A percentile compares a stretch with the other conserved stretches of the same genome.
Conservation (phyloP, 169 alveolate species). For the Eimeria falciformis region DNA sequence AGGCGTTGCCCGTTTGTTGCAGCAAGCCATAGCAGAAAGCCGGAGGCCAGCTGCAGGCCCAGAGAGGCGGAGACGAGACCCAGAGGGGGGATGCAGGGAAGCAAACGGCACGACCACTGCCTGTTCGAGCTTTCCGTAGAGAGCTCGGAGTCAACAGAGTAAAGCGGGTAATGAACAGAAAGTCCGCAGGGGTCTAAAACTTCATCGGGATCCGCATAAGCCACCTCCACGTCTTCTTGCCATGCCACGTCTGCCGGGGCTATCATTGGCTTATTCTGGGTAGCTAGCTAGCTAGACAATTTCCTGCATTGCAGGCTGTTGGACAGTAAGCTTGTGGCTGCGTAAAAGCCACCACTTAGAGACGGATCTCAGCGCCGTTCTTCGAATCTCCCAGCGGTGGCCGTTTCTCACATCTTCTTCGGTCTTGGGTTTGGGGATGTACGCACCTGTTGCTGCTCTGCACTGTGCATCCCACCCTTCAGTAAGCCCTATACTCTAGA, state of each 20-base stretch:
- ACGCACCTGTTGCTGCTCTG: no score
- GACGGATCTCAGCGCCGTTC: no score
- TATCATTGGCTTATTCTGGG: no score
- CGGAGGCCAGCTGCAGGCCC: constrained; percentile 57
- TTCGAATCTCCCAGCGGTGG: no score
- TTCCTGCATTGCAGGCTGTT: no score
- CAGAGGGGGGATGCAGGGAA: constrained; percentile 61
- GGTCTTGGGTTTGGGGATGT: no score
- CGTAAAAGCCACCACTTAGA: no score
- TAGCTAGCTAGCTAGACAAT: no score
- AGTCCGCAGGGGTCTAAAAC: constrained; percentile 50
- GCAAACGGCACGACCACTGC: constrained; percentile 66
- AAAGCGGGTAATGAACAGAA: constrained; percentile 37
- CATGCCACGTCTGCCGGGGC: constrained; percentile 49
- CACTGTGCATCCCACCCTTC: no score
- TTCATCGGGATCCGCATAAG: constrained; percentile 67
- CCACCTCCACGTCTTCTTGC: constrained; percentile 54
- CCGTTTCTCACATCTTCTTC: no score
- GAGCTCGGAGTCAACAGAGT: constrained; percentile 61
- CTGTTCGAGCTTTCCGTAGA: constrained; percentile 52
- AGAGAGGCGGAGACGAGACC: constrained; percentile 49
- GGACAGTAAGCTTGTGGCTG: no score
- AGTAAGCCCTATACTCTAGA: no score
- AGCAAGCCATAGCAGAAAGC: constrained; percentile 8
- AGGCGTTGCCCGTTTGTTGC: constrained; percentile 59